Evolutionary conservation across 345 rosid species (phyloP), one percentile per base, ranked within the genome.

Genomic region (Pistacia vera): DNA sequence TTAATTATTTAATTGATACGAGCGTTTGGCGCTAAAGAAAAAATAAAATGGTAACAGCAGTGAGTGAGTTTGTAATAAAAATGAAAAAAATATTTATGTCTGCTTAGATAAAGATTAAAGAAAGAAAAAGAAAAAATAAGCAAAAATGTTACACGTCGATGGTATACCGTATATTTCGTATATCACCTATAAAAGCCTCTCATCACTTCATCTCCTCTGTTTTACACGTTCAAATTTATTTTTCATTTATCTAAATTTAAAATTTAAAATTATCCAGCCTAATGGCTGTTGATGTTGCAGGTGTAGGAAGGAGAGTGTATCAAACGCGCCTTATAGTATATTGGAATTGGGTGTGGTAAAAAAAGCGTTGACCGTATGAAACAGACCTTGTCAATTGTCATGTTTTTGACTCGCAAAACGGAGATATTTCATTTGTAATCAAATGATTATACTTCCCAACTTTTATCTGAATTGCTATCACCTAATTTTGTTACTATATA

Each of bases 321-420:
- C 35, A 18, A 0, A 13, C 73, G 46, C 58, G 20, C 17, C 20
- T 16, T 30, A 10, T 5, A n/a, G 17, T n/a, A n/a, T 41, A 0
- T 14, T 63, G 7, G 38, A 16, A 52, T 16, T 13, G 13, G 33
- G 33, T 30, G 56, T 1, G 5, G 55, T 14, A 20, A 69, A 16
- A 16, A 64, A 58, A 65, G 67, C 72, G 81, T 78, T 82, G 77
- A 78, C 82, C 28, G 75, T 14, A 13, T 33, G 48, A 38, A 75
- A 59, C 55, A 72, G 52, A 35, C 8, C 64, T 33, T 70, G 73
- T 75, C 81, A 51, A 35, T 33, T 74, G 73, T 78, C 81, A 59
- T n/a, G 59, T 70, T 30, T 58, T 25, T 36, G 56, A 56, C 41
- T 63, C 61, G 72, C 49, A 4, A 17, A 60, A 18, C 6, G 14